These are phyloP conservation scores for Pleurotus djamor DNA, from an alignment of 768 basidiomycete species.

Conservation along the genomic window DNA sequence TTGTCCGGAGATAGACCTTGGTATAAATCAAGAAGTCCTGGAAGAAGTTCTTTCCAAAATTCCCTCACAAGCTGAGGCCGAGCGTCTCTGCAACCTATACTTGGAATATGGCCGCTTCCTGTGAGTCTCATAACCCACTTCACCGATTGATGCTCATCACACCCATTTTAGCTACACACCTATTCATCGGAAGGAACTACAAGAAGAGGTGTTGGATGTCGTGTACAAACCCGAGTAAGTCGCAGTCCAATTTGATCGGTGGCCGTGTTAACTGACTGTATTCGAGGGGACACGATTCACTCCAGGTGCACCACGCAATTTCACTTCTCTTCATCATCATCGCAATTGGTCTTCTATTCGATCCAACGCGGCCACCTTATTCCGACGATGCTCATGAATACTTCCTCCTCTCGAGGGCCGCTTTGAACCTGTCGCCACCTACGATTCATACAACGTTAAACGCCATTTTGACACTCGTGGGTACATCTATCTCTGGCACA, in stretches of 20 bases:
- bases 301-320: constrained; percentile 48
- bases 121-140: constrained; percentile 31
- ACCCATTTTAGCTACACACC: constrained; percentile 47
- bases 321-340: constrained; percentile 67
- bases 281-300: constrained; percentile 32
- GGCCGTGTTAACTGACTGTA: no score
- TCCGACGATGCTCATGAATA: constrained; percentile 59
- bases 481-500: constrained; percentile 13
- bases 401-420: constrained; percentile 54
- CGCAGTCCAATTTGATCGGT: not conserved
- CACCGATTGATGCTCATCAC: not conserved
- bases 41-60: constrained; percentile 44
- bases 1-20: constrained; percentile 27
- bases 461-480: constrained; percentile 55
- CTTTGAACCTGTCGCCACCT: constrained; percentile 46
- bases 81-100: constrained; percentile 61
- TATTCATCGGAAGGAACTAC: constrained; percentile 49
- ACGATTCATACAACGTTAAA: constrained; percentile 48
- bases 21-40: constrained; percentile 31
- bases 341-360: constrained; percentile 64
- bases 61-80: constrained; percentile 58
- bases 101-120: constrained; percentile 58
- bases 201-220: constrained; percentile 50
- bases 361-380: constrained; percentile 44
- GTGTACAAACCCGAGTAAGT: constrained; percentile 56